Evolutionary conservation across 2,329 filamentous ascomycete genomes (phyloP), one percentile per base, ranked within the genome.

Genomic region (Macrophomina phaseolina): DNA sequence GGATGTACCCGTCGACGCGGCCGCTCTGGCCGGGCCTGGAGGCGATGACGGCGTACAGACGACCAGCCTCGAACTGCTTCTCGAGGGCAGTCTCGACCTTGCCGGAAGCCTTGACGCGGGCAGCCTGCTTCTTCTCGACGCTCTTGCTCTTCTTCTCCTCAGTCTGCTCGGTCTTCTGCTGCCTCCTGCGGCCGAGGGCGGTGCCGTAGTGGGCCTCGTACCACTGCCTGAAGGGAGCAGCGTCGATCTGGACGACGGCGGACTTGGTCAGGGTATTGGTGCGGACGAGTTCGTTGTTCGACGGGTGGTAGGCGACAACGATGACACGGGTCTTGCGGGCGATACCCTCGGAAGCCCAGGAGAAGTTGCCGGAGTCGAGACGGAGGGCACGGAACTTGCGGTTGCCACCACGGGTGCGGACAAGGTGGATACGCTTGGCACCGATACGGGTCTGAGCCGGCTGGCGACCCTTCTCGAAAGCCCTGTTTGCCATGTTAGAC

Each of bases 231-330:
- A 99, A 99, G 76, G 95, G 95, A 72, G 95, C 93, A 78, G 96
- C 95, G 84, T 99, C 95, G 85, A 99, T 87, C 89, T 99, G 95
- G 83, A 99, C 92, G 80, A 99, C 92, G 86, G 95, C 95, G 81
- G 93, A 93, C 87, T 94, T 96, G 89, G 95, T 99, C 83, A 99
- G 89, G 87, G 95, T 98, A 91, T 99, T 99, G 85, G 95, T 99
- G 81, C 95, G 95, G 88, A 99, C 94, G 77, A 99, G 90, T 87
- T 99, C 95, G 93, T 99, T 99, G 94, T 99, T 99, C 83, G 94
- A 97, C 71, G 95, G 96, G 86, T 99, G 96, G 92, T 93, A 99
- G 82, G 90, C 91, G 85, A 99, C 96, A 79, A 87, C 93, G 83
- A 99, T 97, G 83, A 99, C 92, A 88, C 96, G 95, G 85, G 92